A percentile compares a stretch with the other conserved stretches of the same genome.
phyloP scores from a whole-genome alignment of 2,329 filamentous ascomycete genomes.

The Celoporthe dispersa region DNA sequence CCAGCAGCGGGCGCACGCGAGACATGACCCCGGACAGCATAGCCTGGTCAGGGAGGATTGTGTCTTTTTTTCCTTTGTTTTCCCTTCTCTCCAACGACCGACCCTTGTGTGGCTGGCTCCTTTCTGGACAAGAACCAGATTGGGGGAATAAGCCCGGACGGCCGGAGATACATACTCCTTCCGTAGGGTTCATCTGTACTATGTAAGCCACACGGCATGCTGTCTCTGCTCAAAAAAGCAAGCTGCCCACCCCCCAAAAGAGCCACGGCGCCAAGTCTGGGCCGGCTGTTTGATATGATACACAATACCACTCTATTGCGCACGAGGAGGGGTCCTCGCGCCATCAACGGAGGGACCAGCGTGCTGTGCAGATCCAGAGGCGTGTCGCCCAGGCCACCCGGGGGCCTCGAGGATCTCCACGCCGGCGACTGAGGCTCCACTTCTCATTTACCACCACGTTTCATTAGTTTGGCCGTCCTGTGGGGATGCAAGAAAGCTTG shows the following conservation, averaged over 20 bases:
- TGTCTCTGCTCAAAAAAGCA: background rate
- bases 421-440: constrained; percentile 1
- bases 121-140: background rate
- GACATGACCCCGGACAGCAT: background rate
- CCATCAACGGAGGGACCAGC: background rate
- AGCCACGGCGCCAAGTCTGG: background rate
- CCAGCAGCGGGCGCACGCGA: background rate
- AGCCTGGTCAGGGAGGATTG: background rate
- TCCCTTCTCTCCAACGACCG: background rate
- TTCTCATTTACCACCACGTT: constrained; percentile 6
- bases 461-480: background rate
- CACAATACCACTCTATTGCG: background rate
- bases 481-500: constrained; percentile 1
- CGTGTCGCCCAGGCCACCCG: background rate
- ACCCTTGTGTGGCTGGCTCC: background rate
- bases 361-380: background rate
- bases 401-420: background rate
- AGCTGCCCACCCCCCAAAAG: background rate
- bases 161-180: background rate
- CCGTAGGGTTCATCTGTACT: background rate
- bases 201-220: background rate
- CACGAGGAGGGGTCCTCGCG: background rate
- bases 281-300: background rate
- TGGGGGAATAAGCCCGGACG: background rate
- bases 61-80: background rate